Evolutionary conservation across 352 stramenopile species (phyloP).

Genomic region (Pythium apleroticum): DNA sequence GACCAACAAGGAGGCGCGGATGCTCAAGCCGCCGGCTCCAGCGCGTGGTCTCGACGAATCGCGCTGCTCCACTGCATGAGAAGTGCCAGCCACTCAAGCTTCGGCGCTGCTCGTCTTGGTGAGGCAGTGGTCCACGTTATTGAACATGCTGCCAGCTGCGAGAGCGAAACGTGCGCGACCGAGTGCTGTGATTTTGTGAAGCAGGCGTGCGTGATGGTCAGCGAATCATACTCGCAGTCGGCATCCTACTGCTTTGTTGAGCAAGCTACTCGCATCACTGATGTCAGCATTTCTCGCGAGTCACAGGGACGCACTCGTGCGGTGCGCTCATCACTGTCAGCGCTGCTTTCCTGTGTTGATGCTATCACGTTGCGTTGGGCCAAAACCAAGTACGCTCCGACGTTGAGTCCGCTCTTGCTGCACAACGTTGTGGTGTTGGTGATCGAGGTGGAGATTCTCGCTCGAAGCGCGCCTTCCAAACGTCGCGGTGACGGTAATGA

Average conservation of each 20-base stretch:
- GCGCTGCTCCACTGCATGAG: conserved; percentile 52
- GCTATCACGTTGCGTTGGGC: conserved; percentile 5
- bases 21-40: neutral
- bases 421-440: conserved; percentile 24
- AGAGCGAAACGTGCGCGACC: conserved; percentile 33
- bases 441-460: conserved; percentile 18
- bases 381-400: conserved; percentile 5
- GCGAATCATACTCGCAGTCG: conserved; percentile 23
- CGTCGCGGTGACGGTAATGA: neutral
- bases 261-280: conserved; percentile 12
- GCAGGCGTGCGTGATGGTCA: conserved; percentile 42
- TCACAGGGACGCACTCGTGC: neutral
- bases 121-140: conserved; percentile 43
- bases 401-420: conserved; percentile 13
- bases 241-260: conserved; percentile 20
- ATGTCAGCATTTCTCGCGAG: neutral
- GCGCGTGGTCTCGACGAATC: conserved; percentile 46
- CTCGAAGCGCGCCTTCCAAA: neutral
- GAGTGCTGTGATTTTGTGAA: conserved; percentile 52
- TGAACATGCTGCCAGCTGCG: conserved; percentile 41
- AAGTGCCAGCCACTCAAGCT: conserved; percentile 42
- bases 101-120: conserved; percentile 39
- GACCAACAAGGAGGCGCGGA: neutral
- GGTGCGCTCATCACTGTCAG: neutral
- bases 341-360: conserved; percentile 19